Evolutionary conservation across 2,329 filamentous ascomycete species (phyloP).

Genomic region (Xylaria polymorpha): DNA sequence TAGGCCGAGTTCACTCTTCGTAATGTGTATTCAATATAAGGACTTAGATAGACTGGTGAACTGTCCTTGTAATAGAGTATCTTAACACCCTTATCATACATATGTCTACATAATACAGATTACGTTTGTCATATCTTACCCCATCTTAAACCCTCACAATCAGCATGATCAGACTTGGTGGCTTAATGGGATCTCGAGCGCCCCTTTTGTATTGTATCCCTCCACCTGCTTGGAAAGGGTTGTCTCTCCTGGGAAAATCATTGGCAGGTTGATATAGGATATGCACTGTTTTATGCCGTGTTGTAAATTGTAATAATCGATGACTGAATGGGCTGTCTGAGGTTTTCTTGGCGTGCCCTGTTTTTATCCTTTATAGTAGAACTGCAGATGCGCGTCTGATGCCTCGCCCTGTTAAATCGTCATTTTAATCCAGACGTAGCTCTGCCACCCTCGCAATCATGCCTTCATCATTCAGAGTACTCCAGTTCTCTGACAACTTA

Average conservation of each 20-base stretch:
- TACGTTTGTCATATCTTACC: too few species aligned
- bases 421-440: constrained; percentile 25
- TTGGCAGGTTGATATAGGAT: not conserved
- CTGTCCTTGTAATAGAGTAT: too few species aligned
- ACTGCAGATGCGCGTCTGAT: not conserved
- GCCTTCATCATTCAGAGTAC: constrained; percentile 22
- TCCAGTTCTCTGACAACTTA: constrained; percentile 18
- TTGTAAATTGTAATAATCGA: not conserved
- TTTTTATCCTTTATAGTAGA: not conserved
- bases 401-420: not conserved
- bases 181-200: not conserved
- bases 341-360: not conserved
- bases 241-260: not conserved
- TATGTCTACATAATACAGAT: too few species aligned
- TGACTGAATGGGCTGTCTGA: not conserved
- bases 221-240: not conserved
- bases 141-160: too few species aligned
- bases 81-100: too few species aligned
- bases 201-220: not conserved
- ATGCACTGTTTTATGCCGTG: not conserved
- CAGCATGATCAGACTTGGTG: too few species aligned
- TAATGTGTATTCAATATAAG: too few species aligned
- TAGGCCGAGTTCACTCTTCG: too few species aligned
- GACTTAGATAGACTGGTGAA: too few species aligned
- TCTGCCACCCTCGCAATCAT: constrained; percentile 29